Evolutionary conservation across 306 rosid species (phyloP).

Genomic region (Pyrus bretschneideri): DNA sequence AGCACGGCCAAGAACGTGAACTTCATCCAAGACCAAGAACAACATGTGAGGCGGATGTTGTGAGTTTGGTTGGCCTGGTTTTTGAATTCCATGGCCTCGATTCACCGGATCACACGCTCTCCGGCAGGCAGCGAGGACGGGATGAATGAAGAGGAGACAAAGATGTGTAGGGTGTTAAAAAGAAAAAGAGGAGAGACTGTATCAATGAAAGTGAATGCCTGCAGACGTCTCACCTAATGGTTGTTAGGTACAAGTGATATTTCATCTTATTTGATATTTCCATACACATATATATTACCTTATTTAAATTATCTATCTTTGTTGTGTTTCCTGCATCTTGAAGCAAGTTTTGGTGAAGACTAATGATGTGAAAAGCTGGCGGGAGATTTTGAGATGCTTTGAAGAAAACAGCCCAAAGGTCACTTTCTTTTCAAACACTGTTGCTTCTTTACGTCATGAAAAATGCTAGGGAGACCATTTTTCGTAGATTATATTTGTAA

Average conservation of each 20-base stretch:
- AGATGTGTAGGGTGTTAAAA: background rate
- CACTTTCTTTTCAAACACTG: background rate
- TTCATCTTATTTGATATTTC: background rate
- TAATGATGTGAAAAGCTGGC: conserved; percentile 19
- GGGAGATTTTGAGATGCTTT: conserved; percentile 10
- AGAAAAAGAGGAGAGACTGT: background rate
- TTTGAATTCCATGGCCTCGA: background rate
- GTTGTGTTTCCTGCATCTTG: conserved; percentile 18
- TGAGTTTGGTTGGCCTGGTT: background rate
- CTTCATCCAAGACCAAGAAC: background rate
- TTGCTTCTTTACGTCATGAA: background rate
- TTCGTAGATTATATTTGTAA: background rate
- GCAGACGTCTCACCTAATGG: conserved; percentile 8
- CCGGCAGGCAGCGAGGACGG: background rate
- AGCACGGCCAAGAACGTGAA: conserved; percentile 27
- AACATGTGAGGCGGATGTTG: background rate
- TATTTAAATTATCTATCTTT: background rate
- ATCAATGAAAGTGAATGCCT: no score
- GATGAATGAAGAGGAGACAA: background rate
- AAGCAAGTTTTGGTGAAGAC: conserved; percentile 19
- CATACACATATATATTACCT: background rate
- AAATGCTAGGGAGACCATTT: no score
- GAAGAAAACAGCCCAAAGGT: conserved; percentile 6
- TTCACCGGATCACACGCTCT: background rate
- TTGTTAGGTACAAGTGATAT: conserved; percentile 11